phyloP scores from a whole-genome alignment of 2,329 filamentous ascomycete genomes.

The Hansfordia pulvinata region DNA sequence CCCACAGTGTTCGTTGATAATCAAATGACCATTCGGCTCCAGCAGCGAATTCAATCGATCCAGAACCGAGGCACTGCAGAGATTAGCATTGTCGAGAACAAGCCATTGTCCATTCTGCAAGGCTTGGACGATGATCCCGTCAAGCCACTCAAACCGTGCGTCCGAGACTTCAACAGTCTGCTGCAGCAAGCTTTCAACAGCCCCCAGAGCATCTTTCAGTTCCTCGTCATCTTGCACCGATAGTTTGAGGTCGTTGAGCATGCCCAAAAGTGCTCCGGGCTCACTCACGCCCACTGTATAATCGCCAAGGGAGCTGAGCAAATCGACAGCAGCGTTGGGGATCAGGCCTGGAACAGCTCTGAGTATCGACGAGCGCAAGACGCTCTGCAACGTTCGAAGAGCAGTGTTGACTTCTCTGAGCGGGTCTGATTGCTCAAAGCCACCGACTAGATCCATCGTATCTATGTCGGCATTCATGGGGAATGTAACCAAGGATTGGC shows the following conservation, averaged over 20 bases:
- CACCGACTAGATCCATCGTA: slow-evolving; percentile 92
- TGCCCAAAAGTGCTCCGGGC: slow-evolving; percentile 20
- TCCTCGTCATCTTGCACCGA: slow-evolving; percentile 28
- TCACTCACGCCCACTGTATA: too few species aligned
- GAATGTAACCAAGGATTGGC: slow-evolving; percentile 66
- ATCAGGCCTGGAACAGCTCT: slow-evolving; percentile 30
- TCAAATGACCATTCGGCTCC: slow-evolving; percentile 76
- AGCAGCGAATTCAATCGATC: slow-evolving; percentile 90
- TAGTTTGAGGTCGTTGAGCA: slow-evolving; percentile 24
- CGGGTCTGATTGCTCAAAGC: slow-evolving; percentile 88
- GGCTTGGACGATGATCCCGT: slow-evolving; percentile 82
- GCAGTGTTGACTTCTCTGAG: slow-evolving; percentile 56
- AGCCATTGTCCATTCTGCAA: slow-evolving; percentile 82
- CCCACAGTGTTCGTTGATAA: slow-evolving; percentile 86
- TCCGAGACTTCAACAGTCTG: slow-evolving; percentile 47
- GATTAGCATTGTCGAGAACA: slow-evolving; percentile 90
- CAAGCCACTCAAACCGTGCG: slow-evolving; percentile 89
- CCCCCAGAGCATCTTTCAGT: slow-evolving; percentile 31
- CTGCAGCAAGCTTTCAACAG: slow-evolving; percentile 34
- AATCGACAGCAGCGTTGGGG: slow-evolving; percentile 29
- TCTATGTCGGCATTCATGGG: slow-evolving; percentile 91
- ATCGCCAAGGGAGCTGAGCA: slow-evolving; percentile 38
- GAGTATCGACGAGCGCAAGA: slow-evolving; percentile 34
- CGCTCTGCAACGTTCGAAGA: slow-evolving; percentile 23
- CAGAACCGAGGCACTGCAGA: slow-evolving; percentile 88